A percentile compares a stretch with the other conserved stretches of the same genome.
Evolutionary conservation across 176 grass and related monocot genomes (phyloP).

Genomic region (Elymus sibiricus): DNA sequence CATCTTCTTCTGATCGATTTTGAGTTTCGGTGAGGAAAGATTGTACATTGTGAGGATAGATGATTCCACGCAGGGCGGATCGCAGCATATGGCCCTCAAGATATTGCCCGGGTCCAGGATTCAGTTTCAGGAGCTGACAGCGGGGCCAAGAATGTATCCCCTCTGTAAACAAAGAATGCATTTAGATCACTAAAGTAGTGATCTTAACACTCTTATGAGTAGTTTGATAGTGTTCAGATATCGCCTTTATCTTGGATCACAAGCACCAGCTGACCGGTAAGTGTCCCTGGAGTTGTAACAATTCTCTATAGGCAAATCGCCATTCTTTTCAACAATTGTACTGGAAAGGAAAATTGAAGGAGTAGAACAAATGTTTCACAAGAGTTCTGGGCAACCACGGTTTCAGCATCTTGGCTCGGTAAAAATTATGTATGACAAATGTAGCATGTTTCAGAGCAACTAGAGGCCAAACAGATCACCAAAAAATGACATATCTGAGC

Average conservation of each 20-base stretch:
- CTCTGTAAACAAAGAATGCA: too few species aligned
- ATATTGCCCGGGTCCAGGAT: background rate
- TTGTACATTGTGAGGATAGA: conserved; percentile 1
- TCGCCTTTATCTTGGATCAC: conserved; percentile 21
- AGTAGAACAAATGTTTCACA: background rate
- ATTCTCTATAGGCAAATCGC: background rate
- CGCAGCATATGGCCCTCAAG: background rate
- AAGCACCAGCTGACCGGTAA: background rate
- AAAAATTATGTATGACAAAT: too few species aligned
- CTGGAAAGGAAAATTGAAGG: background rate
- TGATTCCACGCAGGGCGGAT: background rate
- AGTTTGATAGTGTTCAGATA: background rate
- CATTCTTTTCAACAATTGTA: background rate
- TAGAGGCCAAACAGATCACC: background rate
- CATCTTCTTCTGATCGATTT: background rate
- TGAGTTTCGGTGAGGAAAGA: background rate
- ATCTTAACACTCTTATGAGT: too few species aligned
- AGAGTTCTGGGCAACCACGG: background rate
- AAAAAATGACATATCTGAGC: background rate
- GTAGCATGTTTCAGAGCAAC: background rate
- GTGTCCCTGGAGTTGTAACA: background rate
- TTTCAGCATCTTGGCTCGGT: background rate
- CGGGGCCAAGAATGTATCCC: background rate
- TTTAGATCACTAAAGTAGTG: too few species aligned
- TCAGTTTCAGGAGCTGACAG: background rate